phyloP scores from a whole-genome alignment of 768 basidiomycete species.

The Kwoniella dendrophila region DNA sequence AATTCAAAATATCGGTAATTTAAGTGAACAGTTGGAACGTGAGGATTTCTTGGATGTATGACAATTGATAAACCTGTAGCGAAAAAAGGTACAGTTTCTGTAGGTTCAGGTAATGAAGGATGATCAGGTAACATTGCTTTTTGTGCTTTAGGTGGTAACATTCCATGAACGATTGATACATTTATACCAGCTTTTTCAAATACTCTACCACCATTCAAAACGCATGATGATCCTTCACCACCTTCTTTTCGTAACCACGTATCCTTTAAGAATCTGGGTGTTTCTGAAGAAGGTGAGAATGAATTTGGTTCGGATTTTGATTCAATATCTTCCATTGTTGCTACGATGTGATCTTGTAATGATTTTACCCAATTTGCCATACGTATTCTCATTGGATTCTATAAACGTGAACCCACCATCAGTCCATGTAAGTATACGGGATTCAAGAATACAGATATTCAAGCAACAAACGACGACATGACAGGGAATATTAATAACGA shows the following conservation, averaged over 20 bases:
- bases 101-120: conserved; percentile 57
- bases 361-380: conserved; percentile 73
- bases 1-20: conserved; percentile 99
- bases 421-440: too few relatives aligned
- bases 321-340: conserved; percentile 76
- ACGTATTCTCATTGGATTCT: conserved; percentile 69
- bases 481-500: background rate
- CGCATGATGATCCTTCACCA: conserved; percentile 78
- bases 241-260: conserved; percentile 66
- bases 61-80: conserved; percentile 90
- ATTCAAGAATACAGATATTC: too few relatives aligned
- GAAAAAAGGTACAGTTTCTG: conserved; percentile 77
- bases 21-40: conserved; percentile 89
- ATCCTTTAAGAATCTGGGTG: conserved; percentile 71
- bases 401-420: background rate
- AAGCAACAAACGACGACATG: too few relatives aligned
- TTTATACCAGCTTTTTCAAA: conserved; percentile 97
- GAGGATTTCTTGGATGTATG: conserved; percentile 89
- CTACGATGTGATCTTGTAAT: conserved; percentile 79
- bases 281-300: conserved; percentile 19
- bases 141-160: conserved; percentile 83
- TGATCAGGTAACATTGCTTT: conserved; percentile 96
- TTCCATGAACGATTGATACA: conserved; percentile 86
- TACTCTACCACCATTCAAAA: conserved; percentile 65
- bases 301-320: conserved; percentile 61